Evolutionary conservation across 345 rosid species (phyloP).

Genomic region (Atalantia buxifolia): DNA sequence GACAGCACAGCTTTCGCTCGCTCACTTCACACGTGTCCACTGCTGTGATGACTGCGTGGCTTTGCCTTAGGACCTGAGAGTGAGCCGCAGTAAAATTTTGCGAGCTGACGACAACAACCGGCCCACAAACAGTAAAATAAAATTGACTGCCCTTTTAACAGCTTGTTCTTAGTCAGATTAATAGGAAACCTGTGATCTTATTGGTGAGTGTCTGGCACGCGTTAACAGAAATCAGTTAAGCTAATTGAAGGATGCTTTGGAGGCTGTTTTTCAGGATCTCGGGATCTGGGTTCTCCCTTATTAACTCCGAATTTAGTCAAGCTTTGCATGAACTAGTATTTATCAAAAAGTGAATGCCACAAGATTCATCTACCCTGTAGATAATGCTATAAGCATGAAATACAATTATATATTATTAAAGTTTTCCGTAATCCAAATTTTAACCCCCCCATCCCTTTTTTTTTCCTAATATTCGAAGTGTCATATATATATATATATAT

Average conservation of each 20-base stretch:
- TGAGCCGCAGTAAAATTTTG: constrained; percentile 1
- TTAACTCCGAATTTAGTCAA: too few species aligned
- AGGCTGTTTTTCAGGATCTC: too few species aligned
- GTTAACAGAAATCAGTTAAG: constrained; percentile 10
- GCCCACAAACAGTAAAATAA: constrained; percentile 9
- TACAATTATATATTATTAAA: too few species aligned
- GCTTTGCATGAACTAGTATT: too few species aligned
- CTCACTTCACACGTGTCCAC: constrained; percentile 36
- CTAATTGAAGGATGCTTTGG: background rate
- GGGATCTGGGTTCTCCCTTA: background rate
- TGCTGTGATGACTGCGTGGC: constrained; percentile 37
- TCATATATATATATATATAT: too few species aligned
- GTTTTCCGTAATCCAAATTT: too few species aligned
- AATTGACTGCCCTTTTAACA: background rate
- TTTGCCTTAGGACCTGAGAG: constrained; percentile 3
- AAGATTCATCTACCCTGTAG: too few species aligned
- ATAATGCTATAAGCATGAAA: too few species aligned
- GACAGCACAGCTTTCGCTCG: constrained; percentile 13
- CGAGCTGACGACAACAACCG: background rate
- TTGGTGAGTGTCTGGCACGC: constrained; percentile 14
- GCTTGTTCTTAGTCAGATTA: background rate
- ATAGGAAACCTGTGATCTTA: background rate
- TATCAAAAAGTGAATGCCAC: too few species aligned
- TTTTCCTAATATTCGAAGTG: too few species aligned
- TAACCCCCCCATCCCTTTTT: too few species aligned